Conservation (phyloP, 345 rosid species). For the Camelina hispida region DNA sequence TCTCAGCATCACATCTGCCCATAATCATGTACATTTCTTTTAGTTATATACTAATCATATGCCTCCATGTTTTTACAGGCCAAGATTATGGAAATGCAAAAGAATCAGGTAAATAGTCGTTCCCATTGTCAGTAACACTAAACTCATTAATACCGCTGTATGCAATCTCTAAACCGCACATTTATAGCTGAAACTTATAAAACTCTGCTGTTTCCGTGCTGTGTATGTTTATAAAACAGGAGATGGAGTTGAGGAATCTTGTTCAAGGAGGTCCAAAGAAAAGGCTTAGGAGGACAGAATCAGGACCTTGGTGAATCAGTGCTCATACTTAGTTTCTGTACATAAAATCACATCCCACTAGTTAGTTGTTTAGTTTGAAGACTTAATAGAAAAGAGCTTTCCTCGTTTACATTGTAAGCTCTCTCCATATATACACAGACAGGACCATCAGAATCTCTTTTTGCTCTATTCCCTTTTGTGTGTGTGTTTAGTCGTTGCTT, state of each 20-base stretch:
- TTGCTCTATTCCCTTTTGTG: background rate
- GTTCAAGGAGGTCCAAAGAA: constrained; percentile 60
- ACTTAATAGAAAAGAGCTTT: constrained; percentile 12
- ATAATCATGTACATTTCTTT: constrained; percentile 21
- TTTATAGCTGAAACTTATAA: too few species aligned
- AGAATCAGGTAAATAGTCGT: constrained; percentile 64
- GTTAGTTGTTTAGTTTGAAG: constrained; percentile 33
- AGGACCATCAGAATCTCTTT: constrained; percentile 19
- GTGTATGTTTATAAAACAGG: constrained; percentile 48
- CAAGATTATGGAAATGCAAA: constrained; percentile 74
- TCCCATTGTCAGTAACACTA: constrained; percentile 5
- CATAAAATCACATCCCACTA: constrained; percentile 21
- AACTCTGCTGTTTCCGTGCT: background rate
- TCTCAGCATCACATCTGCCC: constrained; percentile 24
- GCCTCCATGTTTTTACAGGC: constrained; percentile 54
- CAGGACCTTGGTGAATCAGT: constrained; percentile 80
- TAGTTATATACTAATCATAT: constrained; percentile 11
- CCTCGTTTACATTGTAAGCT: constrained; percentile 41
- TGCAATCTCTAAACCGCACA: too few species aligned
- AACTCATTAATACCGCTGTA: background rate
- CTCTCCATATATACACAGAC: constrained; percentile 23
- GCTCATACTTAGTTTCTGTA: constrained; percentile 36
- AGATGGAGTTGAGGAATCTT: constrained; percentile 60
- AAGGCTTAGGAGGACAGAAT: constrained; percentile 76
- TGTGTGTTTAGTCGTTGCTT: constrained; percentile 5